Percentiles rank a stretch among this genome's conserved stretches.
Conservation (phyloP, 768 basidiomycete species). For the Tricholomella constricta region DNA sequence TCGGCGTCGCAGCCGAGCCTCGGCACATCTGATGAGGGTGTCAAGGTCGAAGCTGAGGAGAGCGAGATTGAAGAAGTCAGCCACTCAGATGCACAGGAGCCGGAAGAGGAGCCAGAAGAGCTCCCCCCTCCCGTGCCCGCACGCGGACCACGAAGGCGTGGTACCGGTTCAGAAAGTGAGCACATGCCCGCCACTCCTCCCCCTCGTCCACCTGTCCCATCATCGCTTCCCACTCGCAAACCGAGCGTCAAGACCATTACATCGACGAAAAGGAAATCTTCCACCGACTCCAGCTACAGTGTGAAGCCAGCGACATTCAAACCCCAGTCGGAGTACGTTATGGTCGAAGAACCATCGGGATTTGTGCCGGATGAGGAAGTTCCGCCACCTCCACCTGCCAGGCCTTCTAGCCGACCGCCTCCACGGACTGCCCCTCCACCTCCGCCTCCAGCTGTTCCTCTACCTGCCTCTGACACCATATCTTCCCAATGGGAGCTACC, state of each 20-base stretch:
- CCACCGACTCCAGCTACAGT: constrained; percentile 30
- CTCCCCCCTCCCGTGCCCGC: constrained; percentile 58
- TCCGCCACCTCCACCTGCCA: constrained; percentile 47
- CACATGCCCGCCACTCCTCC: constrained; percentile 34
- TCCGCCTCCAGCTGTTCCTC: constrained; percentile 24
- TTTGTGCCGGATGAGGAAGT: constrained; percentile 37
- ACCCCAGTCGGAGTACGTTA: constrained; percentile 56
- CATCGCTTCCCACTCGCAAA: constrained; percentile 38
- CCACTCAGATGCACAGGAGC: constrained; percentile 49
- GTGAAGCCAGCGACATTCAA: constrained; percentile 26
- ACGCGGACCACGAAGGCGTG: constrained; percentile 32
- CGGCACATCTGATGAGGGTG: constrained; percentile 57
- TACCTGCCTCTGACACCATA: constrained; percentile 36
- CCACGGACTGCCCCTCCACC: constrained; percentile 34
- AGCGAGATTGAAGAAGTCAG: constrained; percentile 71
- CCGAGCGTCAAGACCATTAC: constrained; percentile 37
- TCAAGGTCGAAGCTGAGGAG: constrained; percentile 68
- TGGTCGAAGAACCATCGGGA: constrained; percentile 56
- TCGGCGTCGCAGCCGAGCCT: constrained; percentile 31
- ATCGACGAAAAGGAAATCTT: constrained; percentile 38
- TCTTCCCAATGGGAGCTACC: constrained; percentile 68
- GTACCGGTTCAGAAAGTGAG: constrained; percentile 21
- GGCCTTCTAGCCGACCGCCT: constrained; percentile 43
- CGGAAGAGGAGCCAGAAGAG: constrained; percentile 44
- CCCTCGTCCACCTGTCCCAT: constrained; percentile 53